Base-by-base conservation (phyloP, 768 basidiomycete species). In the Mycena rebaudengoi region DNA sequence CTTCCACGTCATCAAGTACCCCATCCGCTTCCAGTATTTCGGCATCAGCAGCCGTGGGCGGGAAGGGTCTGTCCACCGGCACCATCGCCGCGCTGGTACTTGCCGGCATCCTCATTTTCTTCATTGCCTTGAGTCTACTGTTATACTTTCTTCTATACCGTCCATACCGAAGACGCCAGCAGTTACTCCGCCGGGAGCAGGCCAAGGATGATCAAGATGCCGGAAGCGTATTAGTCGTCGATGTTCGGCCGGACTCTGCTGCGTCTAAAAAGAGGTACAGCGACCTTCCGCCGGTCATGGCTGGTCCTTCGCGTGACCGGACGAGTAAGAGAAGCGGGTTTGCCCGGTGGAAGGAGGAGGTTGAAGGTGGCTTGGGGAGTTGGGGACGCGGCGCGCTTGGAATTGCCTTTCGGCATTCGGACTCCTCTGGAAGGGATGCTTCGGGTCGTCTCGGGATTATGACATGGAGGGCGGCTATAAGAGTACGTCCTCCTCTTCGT, bases 61-160 rank as follows among this genome's bases (percentile, higher is more conserved):
- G 60, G 58, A 35, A 50, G 32, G 75, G 80, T 1, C 75, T 81
- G 20, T 62, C 84, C 2, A 76, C 77, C 62, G 89, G 91, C 41
- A 87, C 90, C 2, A 86, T 91, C 55, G 90, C 90, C 20, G 91
- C 90, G 0, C 78, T 91, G 29, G 83, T 82, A 11, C 79, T 92
- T 2, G 89, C 86, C 3, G 81, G 82, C 21, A 72, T 86, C 20
- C 76, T 92, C 10, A 80, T 83, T 26, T 78, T 87, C 68, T 54
- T 89, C 28, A 61, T 87, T 5, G 60, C 83, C 10, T 75, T 76
- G 46, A 73, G 79, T 28, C 33, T 74, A 14, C 70, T 86, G 2
- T 81, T 82, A 63, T 85, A 77, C 65, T 78, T 82, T 60, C 76
- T 81, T 50, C 73, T 85, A 52, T 77, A 83, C 51, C 83, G 87